Percentiles rank a stretch among this genome's conserved stretches.
phyloP scores from a whole-genome alignment of 306 rosid genomes.

The Corylus avellana region DNA sequence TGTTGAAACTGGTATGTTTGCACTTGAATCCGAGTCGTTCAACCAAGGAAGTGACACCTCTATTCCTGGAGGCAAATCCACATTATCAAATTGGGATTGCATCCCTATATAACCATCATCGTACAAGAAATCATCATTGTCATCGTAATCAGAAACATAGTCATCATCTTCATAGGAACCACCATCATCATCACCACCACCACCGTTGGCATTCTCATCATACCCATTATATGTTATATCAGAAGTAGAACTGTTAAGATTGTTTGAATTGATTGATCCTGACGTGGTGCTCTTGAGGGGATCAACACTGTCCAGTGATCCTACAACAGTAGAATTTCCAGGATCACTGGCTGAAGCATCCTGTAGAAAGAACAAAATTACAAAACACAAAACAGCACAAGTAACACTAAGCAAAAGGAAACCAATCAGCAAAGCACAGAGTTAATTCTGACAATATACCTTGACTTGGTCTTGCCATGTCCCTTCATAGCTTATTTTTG shows the following conservation, averaged over 20 bases:
- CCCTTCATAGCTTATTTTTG: slow-evolving; percentile 10
- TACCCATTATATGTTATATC: slow-evolving; percentile 43
- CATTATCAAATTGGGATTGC: slow-evolving; percentile 72
- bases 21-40: slow-evolving; percentile 43
- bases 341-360: slow-evolving; percentile 35
- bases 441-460: background rate
- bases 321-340: slow-evolving; percentile 45
- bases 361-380: slow-evolving; percentile 33
- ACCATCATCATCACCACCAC: slow-evolving; percentile 39
- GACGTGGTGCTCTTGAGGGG: slow-evolving; percentile 55
- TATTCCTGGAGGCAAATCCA: slow-evolving; percentile 80
- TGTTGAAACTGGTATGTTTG: slow-evolving; percentile 19
- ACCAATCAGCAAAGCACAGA: slow-evolving; percentile 11
- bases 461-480: slow-evolving; percentile 16
- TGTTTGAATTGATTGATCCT: slow-evolving; percentile 43
- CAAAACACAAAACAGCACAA: slow-evolving; percentile 18
- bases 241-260: slow-evolving; percentile 44
- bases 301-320: slow-evolving; percentile 45
- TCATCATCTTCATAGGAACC: slow-evolving; percentile 48
- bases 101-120: slow-evolving; percentile 45
- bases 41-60: slow-evolving; percentile 79
- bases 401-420: background rate
- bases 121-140: slow-evolving; percentile 36
- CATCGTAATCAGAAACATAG: slow-evolving; percentile 33
- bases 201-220: slow-evolving; percentile 27